Evolutionary conservation across 345 rosid genomes (phyloP).

Genomic region (Hevea brasiliensis): DNA sequence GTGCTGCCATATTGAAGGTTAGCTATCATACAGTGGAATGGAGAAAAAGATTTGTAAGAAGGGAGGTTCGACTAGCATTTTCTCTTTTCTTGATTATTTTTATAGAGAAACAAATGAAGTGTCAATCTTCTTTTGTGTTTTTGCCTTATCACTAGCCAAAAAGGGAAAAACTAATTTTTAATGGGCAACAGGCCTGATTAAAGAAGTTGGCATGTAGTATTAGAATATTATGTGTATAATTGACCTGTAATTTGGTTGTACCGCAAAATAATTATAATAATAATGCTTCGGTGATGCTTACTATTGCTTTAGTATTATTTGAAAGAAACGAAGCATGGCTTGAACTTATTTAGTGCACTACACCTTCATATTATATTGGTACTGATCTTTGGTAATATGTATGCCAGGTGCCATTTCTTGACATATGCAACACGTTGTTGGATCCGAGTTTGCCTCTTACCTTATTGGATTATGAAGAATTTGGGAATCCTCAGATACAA

Average conservation of each 20-base stretch:
- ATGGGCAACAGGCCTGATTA: neutral
- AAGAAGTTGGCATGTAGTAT: neutral
- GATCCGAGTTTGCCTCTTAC: constrained; percentile 86
- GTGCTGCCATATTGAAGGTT: constrained; percentile 80
- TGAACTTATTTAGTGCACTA: neutral
- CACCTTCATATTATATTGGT: neutral
- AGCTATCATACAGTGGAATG: neutral
- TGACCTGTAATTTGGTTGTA: neutral
- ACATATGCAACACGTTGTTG: constrained; percentile 63
- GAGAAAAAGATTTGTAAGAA: neutral
- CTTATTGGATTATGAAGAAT: constrained; percentile 80
- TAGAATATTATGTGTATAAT: neutral
- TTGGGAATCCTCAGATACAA: constrained; percentile 69
- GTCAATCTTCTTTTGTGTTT: neutral
- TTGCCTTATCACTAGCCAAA: neutral
- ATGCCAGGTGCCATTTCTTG: constrained; percentile 87
- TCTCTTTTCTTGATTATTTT: neutral
- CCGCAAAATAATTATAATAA: too few relatives aligned
- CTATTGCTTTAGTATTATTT: neutral
- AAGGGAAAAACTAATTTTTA: neutral
- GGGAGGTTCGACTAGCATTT: neutral
- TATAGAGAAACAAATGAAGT: neutral
- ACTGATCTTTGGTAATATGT: constrained; percentile 14
- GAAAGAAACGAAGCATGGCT: neutral
- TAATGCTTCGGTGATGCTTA: neutral